Evolutionary conservation across 768 basidiomycete species (phyloP).

Genomic region (Mycena filopes): DNA sequence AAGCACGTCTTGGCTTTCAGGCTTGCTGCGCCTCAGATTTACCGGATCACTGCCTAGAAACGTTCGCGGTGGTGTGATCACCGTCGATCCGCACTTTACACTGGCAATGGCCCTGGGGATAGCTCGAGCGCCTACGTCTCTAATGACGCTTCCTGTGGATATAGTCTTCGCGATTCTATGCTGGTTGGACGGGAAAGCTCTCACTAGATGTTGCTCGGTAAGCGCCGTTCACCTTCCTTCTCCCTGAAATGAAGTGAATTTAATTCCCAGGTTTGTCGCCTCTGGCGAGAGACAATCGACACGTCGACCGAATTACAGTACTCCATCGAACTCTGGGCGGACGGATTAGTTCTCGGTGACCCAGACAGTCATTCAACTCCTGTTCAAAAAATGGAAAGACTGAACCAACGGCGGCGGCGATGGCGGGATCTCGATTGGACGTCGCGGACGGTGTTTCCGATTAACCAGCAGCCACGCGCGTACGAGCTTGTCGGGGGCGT

Average conservation of each 20-base stretch:
- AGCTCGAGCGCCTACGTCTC: too few species aligned
- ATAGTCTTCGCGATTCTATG: constrained; percentile 9
- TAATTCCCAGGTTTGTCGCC: constrained; percentile 44
- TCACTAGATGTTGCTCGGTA: constrained; percentile 14
- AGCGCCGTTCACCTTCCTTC: background rate
- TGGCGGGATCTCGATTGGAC: constrained; percentile 25
- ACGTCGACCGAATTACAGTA: constrained; percentile 48
- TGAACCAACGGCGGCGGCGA: constrained; percentile 12
- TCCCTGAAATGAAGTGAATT: background rate
- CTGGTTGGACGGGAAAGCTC: constrained; percentile 8
- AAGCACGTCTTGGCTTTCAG: too few species aligned
- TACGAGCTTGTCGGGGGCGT: constrained; percentile 29
- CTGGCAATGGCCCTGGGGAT: too few species aligned
- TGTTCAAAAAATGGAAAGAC: constrained; percentile 5
- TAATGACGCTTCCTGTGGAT: background rate
- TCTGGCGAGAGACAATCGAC: constrained; percentile 35
- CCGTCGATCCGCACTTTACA: too few species aligned
- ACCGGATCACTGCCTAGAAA: too few species aligned
- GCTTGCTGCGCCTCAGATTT: too few species aligned
- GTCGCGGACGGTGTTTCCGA: constrained; percentile 7
- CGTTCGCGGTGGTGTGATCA: too few species aligned
- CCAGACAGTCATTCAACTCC: background rate
- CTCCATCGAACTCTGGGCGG: constrained; percentile 48
- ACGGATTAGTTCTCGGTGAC: constrained; percentile 45
- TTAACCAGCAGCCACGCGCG: constrained; percentile 1